Percentiles rank a stretch among this genome's conserved stretches.
Conservation (phyloP, 352 stramenopile species). For the Bremia lactucae region DNA sequence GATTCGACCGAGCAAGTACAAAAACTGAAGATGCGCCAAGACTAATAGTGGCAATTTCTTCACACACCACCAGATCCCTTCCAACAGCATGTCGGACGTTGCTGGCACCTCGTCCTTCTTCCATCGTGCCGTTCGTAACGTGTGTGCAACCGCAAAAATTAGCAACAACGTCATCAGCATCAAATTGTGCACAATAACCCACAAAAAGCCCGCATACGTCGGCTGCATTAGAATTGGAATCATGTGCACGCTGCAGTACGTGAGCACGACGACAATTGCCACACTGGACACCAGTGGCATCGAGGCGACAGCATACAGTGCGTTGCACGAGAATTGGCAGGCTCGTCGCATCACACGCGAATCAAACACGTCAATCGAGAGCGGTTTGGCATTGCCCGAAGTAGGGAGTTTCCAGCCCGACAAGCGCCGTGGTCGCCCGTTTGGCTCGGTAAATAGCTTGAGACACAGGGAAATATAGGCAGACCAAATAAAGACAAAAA, state of each 20-base stretch:
- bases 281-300: slow-evolving; percentile 59
- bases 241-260: slow-evolving; percentile 35
- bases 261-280: slow-evolving; percentile 36
- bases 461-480: slow-evolving; percentile 57
- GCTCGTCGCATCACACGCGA: slow-evolving; percentile 54
- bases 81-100: slow-evolving; percentile 37
- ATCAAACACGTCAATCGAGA: slow-evolving; percentile 65
- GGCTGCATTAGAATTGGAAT: slow-evolving; percentile 61
- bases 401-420: slow-evolving; percentile 51
- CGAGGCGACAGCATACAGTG: slow-evolving; percentile 54
- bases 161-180: slow-evolving; percentile 52
- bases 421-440: slow-evolving; percentile 41
- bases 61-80: slow-evolving; percentile 34
- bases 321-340: slow-evolving; percentile 66
- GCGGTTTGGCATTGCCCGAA: slow-evolving; percentile 35
- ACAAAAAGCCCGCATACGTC: slow-evolving; percentile 52
- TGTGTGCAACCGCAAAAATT: slow-evolving; percentile 56
- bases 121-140: slow-evolving; percentile 51
- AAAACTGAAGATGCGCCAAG: slow-evolving; percentile 35
- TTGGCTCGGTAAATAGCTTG: slow-evolving; percentile 53
- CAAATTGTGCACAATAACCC: slow-evolving; percentile 49
- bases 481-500: slow-evolving; percentile 58
- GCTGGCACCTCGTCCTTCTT: slow-evolving; percentile 60
- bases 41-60: slow-evolving; percentile 44
- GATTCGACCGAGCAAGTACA: slow-evolving; percentile 50